Percentiles rank a stretch among this genome's conserved stretches.
phyloP scores from a whole-genome alignment of 1,139 yeast species.

The Yamadazyma triangularis region DNA sequence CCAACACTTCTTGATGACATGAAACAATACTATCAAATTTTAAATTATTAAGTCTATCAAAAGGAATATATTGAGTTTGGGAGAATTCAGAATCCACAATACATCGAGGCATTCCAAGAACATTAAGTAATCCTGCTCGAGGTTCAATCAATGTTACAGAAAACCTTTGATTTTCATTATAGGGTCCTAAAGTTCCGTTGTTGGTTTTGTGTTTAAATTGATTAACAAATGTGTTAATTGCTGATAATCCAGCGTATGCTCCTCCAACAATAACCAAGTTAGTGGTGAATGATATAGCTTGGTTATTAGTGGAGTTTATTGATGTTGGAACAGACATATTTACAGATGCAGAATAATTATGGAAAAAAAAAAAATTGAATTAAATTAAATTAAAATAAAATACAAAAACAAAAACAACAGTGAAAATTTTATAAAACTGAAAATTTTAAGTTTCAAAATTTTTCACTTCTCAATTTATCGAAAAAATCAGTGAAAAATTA shows the following conservation, averaged over 20 bases:
- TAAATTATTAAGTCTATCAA: constrained; percentile 26
- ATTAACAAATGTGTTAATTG: constrained; percentile 32
- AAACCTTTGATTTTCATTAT: constrained; percentile 4
- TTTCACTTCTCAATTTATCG: no score
- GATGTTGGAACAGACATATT: constrained; percentile 7
- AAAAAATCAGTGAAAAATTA: no score
- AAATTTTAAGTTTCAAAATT: no score
- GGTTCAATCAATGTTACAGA: constrained; percentile 48
- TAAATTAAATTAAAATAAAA: no score
- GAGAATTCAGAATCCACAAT: constrained; percentile 47
- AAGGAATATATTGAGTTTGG: constrained; percentile 34
- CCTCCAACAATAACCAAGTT: constrained; percentile 50
- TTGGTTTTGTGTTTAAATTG: constrained; percentile 16
- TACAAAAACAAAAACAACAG: no score
- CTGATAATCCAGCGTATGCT: constrained; percentile 47
- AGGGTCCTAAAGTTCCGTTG: constrained; percentile 2
- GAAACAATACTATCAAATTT: constrained; percentile 25
- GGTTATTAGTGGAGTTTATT: constrained; percentile 1
- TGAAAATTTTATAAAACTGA: no score
- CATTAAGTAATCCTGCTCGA: constrained; percentile 46
- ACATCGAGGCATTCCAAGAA: constrained; percentile 48
- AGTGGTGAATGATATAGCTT: constrained; percentile 14
- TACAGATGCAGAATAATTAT: no score
- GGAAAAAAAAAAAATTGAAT: no score
- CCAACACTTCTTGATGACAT: constrained; percentile 15